Percentiles rank a stretch among this genome's conserved stretches.
Evolutionary conservation across 768 basidiomycete genomes (phyloP).

Genomic region (Dentipellis fragilis): DNA sequence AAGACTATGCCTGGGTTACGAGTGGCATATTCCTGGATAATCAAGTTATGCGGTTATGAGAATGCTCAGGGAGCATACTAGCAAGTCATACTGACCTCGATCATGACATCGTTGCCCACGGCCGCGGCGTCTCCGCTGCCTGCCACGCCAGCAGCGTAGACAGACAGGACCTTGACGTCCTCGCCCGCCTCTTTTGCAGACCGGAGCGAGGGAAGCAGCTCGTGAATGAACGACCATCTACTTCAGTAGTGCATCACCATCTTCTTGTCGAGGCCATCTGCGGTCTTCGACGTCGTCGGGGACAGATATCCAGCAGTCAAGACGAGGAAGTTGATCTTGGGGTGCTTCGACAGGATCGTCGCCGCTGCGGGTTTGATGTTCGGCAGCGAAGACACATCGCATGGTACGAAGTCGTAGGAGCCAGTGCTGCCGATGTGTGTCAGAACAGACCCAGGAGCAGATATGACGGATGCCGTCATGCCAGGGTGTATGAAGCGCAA

Average conservation of each 20-base stretch:
- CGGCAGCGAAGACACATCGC: slow-evolving; percentile 41
- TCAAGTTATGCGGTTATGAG: not conserved
- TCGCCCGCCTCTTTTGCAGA: slow-evolving; percentile 36
- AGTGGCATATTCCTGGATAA: slow-evolving; percentile 25
- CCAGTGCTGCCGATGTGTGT: not conserved
- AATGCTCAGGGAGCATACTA: not conserved
- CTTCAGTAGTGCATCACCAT: slow-evolving; percentile 42
- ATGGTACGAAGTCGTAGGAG: slow-evolving; percentile 38
- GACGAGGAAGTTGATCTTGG: slow-evolving; percentile 45
- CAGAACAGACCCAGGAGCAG: too few species aligned
- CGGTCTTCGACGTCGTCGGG: slow-evolving; percentile 28
- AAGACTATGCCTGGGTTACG: slow-evolving; percentile 32
- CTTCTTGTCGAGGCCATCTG: slow-evolving; percentile 35
- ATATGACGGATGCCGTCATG: too few species aligned
- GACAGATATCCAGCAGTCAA: slow-evolving; percentile 34
- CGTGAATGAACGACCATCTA: slow-evolving; percentile 39
- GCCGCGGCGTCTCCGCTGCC: slow-evolving; percentile 30
- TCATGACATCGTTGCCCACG: slow-evolving; percentile 34
- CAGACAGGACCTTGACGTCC: slow-evolving; percentile 38
- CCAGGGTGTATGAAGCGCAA: too few species aligned
- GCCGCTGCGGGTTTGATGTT: slow-evolving; percentile 30
- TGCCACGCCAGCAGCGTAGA: slow-evolving; percentile 29
- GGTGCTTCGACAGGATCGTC: slow-evolving; percentile 22
- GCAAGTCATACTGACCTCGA: slow-evolving; percentile 28
- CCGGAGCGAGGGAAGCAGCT: slow-evolving; percentile 33